Base-by-base conservation (phyloP, 2,329 filamentous ascomycete species). In the Cladobotryum mycophilum region DNA sequence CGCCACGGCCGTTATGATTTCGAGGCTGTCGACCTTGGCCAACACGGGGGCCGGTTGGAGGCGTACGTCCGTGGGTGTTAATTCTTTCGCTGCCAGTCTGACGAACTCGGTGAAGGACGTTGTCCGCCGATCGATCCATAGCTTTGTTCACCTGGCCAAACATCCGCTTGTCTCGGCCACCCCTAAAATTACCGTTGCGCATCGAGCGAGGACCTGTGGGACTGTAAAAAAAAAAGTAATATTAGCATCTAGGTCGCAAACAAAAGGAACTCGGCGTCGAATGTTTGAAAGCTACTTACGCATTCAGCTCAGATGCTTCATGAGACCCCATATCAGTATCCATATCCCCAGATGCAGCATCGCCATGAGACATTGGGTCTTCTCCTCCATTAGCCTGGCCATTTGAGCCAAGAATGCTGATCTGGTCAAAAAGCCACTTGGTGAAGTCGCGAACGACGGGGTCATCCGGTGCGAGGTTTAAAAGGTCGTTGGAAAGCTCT, bases 171-270 rank as follows among this genome's bases (percentile, higher is more conserved):
- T 88, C 86, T 58, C 88, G 83, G 49, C 81, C 78, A 49, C 77
- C 74, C 50, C 78, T 70, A 48, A 65, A 64, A 60, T 73, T 80
- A 47, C 81, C 81, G 65, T 86, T 89, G 63, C 93, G 87, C 90
- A 97, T 96, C 34, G 91, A 90, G 67, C 91, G 93, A 15, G 93
- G 93, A 51, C 92, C 93, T 47, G 90, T 97, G 9, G 93, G 93
- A 63, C 92, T 96, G 62, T 20, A 9, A 11, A 11, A 13, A 41
- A n/a, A 13, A 41, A n/a, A 2, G 9, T 20, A 1, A 41, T 41
- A 5, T 14, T 20, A 5, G 11, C 38, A 20, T 2, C 2, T 30
- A 30, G 6, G 15, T 41, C 17, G 17, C 15, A 13, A 30, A 30
- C 25, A 2, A 30, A 30, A 30, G 25, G 25, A 30, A 11, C 15